These are phyloP conservation scores for Pleurotus salmoneostramineus DNA, from an alignment of 768 basidiomycete species.

Conservation along the genomic window DNA sequence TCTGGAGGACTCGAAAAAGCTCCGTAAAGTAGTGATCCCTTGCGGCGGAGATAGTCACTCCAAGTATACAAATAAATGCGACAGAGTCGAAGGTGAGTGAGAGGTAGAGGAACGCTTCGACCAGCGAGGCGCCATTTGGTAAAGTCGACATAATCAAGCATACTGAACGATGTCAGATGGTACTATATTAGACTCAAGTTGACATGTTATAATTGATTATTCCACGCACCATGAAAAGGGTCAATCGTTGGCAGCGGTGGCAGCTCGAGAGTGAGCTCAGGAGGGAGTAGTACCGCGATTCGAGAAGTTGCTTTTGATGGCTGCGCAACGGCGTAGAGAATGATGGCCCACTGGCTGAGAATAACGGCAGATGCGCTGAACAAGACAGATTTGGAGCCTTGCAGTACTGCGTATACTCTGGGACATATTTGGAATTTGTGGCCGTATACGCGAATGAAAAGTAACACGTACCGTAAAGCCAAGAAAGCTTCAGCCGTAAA, in stretches of 20 bases:
- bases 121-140: neutral
- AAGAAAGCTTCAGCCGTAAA: conserved; percentile 9
- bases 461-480: conserved; percentile 1
- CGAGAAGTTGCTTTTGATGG: conserved; percentile 3
- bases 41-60: neutral
- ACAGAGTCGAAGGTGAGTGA: conserved; percentile 16
- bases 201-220: neutral
- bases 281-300: conserved; percentile 5
- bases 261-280: neutral
- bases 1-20: conserved; percentile 9
- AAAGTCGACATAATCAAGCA: conserved; percentile 8
- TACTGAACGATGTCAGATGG: neutral
- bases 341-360: conserved; percentile 6
- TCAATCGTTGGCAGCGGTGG: conserved; percentile 7
- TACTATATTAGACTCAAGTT: neutral
- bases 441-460: neutral
- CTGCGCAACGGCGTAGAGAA: conserved; percentile 6
- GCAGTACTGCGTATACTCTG: conserved; percentile 7
- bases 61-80: conserved; percentile 11
- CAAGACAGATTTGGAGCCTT: neutral
- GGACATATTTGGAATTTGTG: neutral
- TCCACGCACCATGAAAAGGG: conserved; percentile 6
- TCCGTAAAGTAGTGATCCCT: neutral
- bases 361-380: neutral
- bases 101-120: conserved; percentile 13